These are phyloP conservation scores for Kondoa malvinella DNA, from an alignment of 768 basidiomycete genomes.

Conservation along the genomic window DNA sequence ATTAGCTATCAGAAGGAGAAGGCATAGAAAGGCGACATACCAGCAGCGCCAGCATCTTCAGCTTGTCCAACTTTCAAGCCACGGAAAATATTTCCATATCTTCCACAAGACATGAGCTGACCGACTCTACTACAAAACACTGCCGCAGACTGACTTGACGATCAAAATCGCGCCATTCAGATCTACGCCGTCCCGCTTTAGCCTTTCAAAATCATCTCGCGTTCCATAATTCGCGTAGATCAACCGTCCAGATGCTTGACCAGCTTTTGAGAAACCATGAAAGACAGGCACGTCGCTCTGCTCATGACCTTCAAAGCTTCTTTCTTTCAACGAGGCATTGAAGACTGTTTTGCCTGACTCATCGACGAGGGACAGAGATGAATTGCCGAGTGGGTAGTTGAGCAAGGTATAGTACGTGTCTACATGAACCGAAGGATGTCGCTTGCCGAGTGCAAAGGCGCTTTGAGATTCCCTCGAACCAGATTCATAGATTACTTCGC, in stretches of 20 bases:
- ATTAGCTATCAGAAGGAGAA: background rate
- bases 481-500: constrained; percentile 49
- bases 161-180: background rate
- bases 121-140: constrained; percentile 61
- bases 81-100: constrained; percentile 56
- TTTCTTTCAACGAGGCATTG: constrained; percentile 53
- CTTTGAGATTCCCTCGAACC: constrained; percentile 51
- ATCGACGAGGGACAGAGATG: constrained; percentile 49
- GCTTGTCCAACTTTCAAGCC: constrained; percentile 80
- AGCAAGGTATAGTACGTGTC: constrained; percentile 76
- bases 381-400: constrained; percentile 52
- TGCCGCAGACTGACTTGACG: constrained; percentile 22
- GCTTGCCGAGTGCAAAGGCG: constrained; percentile 30
- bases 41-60: constrained; percentile 21
- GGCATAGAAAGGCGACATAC: constrained; percentile 4
- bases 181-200: constrained; percentile 39
- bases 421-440: constrained; percentile 53
- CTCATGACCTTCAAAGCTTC: constrained; percentile 51
- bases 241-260: constrained; percentile 37
- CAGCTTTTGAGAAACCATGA: constrained; percentile 60
- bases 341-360: constrained; percentile 36
- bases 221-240: constrained; percentile 69
- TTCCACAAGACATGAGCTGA: constrained; percentile 57
- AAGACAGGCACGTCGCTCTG: constrained; percentile 56
- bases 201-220: constrained; percentile 54